Conservation (phyloP, 352 stramenopile genomes). For the Phytophthora agathidicida region DNA sequence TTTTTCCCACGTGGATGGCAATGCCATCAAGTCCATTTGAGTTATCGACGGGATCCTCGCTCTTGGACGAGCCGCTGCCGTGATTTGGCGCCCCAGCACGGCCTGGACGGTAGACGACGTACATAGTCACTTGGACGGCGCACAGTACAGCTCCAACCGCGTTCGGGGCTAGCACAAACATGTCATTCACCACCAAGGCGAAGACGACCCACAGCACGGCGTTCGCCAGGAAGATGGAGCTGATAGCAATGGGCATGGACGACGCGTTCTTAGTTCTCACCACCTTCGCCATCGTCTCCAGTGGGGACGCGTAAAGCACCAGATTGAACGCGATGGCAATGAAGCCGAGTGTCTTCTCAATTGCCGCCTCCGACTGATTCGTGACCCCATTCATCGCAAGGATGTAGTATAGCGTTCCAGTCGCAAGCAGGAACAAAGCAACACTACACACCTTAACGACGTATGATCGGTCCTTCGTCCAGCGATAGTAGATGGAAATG, state of each 20-base stretch:
- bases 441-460: constrained; percentile 24
- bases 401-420: constrained; percentile 42
- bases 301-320: constrained; percentile 49
- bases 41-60: not conserved
- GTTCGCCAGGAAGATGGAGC: constrained; percentile 42
- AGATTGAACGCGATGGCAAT: constrained; percentile 50
- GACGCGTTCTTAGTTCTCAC: constrained; percentile 42
- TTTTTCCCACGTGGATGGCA: constrained; percentile 4
- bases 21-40: constrained; percentile 3
- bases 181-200: constrained; percentile 35
- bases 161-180: constrained; percentile 47
- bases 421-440: constrained; percentile 17
- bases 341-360: constrained; percentile 41
- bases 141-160: constrained; percentile 39
- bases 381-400: constrained; percentile 33
- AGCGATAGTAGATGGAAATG: constrained; percentile 39
- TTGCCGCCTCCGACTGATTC: constrained; percentile 27
- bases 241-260: constrained; percentile 54
- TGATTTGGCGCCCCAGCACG: not conserved
- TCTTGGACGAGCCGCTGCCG: not conserved
- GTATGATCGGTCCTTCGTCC: constrained; percentile 31
- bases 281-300: constrained; percentile 50
- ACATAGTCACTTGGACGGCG: constrained; percentile 47
- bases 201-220: constrained; percentile 57
- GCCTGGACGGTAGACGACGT: constrained; percentile 40